phyloP scores from a whole-genome alignment of 1,284 basidiomycete species.

The Schizophyllum amplum region DNA sequence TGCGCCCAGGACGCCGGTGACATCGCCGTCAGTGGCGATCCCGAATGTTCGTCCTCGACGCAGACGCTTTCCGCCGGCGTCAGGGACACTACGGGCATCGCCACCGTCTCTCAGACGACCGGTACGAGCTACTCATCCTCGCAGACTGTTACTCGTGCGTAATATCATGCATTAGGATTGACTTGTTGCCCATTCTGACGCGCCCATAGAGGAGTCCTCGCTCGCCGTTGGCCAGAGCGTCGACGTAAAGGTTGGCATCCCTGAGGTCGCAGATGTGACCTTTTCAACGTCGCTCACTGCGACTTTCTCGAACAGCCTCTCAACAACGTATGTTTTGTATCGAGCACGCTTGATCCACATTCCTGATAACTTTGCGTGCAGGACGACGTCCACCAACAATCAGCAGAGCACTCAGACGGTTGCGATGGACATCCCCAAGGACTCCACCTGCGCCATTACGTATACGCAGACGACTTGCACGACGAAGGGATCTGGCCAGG shows the following conservation, averaged over 20 bases:
- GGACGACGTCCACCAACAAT: background rate
- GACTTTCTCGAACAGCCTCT: conserved; percentile 3
- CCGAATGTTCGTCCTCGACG: background rate
- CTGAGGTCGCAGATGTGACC: background rate
- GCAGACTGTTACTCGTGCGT: background rate
- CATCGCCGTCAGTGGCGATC: background rate
- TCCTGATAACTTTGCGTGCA: background rate
- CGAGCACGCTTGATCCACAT: background rate
- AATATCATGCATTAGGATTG: too few species aligned
- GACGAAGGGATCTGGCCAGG: background rate
- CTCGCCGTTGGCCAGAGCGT: background rate
- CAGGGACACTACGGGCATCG: background rate
- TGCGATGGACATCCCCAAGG: background rate
- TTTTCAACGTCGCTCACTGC: background rate
- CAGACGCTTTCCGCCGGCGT: background rate
- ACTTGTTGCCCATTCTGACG: background rate
- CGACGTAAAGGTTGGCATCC: background rate
- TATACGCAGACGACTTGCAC: background rate
- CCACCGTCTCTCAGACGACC: background rate
- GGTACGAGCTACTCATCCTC: background rate
- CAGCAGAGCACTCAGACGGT: conserved; percentile 1
- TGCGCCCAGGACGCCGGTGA: conserved; percentile 2
- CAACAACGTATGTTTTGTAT: background rate
- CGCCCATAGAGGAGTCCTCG: background rate
- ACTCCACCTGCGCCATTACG: background rate